phyloP scores from a whole-genome alignment of 805 yeast species.

The Starmerella potacharoeniae region DNA sequence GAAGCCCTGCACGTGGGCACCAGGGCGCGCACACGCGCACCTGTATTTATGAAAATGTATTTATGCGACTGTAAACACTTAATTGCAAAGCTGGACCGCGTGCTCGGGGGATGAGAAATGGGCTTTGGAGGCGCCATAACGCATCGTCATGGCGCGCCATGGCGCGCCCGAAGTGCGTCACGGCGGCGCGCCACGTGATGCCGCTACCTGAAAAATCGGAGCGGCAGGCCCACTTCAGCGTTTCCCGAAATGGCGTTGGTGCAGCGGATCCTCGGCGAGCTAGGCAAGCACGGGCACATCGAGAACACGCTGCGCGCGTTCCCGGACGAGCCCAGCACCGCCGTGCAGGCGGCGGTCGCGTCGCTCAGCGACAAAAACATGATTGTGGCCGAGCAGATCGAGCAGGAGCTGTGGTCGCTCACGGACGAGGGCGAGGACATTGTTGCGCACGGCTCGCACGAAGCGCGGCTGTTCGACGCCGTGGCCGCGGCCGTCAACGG shows the following conservation, averaged over 20 bases:
- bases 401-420: constrained; percentile 62
- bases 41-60: too few relatives aligned
- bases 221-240: neutral
- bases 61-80: too few relatives aligned
- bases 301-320: constrained; percentile 58
- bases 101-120: too few relatives aligned
- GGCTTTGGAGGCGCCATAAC: too few relatives aligned
- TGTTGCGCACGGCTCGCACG: constrained; percentile 76
- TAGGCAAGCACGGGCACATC: constrained; percentile 51
- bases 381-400: constrained; percentile 61
- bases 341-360: constrained; percentile 57
- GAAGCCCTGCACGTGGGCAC: too few relatives aligned
- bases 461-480: constrained; percentile 62
- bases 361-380: constrained; percentile 77
- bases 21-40: too few relatives aligned
- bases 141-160: too few relatives aligned
- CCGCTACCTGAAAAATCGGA: constrained; percentile 1
- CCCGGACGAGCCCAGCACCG: constrained; percentile 36
- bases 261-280: constrained; percentile 28
- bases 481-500: constrained; percentile 68
- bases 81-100: too few relatives aligned
- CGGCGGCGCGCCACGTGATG: neutral
- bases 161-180: too few relatives aligned
- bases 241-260: constrained; percentile 15
- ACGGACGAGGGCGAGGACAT: constrained; percentile 77